Evolutionary conservation across 2,329 filamentous ascomycete species (phyloP).

Genomic region (Xylariaceae sp.): DNA sequence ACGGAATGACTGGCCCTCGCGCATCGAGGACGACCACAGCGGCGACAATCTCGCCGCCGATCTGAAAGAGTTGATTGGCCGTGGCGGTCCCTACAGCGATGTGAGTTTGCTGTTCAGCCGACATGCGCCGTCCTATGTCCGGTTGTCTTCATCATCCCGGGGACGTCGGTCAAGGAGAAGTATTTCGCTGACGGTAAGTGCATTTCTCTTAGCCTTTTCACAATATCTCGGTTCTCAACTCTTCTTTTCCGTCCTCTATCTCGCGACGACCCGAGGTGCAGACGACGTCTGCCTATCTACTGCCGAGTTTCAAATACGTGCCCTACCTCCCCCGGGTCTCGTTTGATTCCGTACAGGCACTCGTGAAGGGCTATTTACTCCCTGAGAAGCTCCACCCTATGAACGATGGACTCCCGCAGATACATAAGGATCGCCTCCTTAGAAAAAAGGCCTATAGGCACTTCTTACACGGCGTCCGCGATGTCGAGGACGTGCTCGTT

Average conservation of each 20-base stretch:
- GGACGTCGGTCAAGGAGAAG: constrained; percentile 3
- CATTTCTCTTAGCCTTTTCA: constrained; percentile 63
- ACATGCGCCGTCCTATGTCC: not conserved
- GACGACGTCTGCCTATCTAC: constrained; percentile 64
- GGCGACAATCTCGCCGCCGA: constrained; percentile 63
- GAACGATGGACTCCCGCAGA: constrained; percentile 54
- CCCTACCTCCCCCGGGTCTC: constrained; percentile 61
- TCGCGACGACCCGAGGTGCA: constrained; percentile 42
- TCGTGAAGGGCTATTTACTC: constrained; percentile 62
- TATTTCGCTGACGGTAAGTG: constrained; percentile 32
- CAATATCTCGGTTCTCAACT: constrained; percentile 70
- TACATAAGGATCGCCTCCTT: constrained; percentile 48
- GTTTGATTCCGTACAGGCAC: constrained; percentile 49
- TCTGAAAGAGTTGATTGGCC: constrained; percentile 63
- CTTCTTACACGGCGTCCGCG: constrained; percentile 52
- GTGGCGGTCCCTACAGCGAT: constrained; percentile 61
- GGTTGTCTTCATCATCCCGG: constrained; percentile 24
- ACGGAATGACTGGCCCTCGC: constrained; percentile 71
- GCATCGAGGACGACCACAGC: constrained; percentile 75
- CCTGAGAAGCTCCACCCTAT: constrained; percentile 56
- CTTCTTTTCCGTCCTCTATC: constrained; percentile 63
- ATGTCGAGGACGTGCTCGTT: constrained; percentile 65
- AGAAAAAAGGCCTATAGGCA: constrained; percentile 49
- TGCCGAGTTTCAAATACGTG: constrained; percentile 80
- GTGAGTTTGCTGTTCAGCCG: constrained; percentile 38